Base-by-base conservation (phyloP, 1,284 basidiomycete genomes). In the Mycena citricolor region DNA sequence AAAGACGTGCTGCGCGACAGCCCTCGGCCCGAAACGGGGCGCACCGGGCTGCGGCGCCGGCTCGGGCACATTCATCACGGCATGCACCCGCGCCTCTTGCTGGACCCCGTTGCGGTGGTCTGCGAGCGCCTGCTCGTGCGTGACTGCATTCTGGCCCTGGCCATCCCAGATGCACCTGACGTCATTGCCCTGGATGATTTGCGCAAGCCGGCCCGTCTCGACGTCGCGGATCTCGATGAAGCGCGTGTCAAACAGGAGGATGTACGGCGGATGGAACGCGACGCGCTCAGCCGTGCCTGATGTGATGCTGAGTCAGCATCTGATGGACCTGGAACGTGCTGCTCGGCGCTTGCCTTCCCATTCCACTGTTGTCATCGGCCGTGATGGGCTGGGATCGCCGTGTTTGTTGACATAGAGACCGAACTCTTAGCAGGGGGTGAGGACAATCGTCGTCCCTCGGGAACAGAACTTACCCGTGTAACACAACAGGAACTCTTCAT, bases 171-270 rank as follows among this genome's bases (percentile, higher is more conserved):
- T 80, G 59, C 89, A 92, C 13, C 86, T 81, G 21, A 97, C 73
- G 57, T 97, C 92, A 51, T 80, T 79, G 7, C 93, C 93, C 0
- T 83, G 80, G 52, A 97, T 90, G 62, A 97, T 92, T 64, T 98
- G 94, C 0, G 87, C 79, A 5, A 98, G 77, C 6, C 89, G 82
- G 54, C 55, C 31, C 51, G 57, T 42, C 55, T 63, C 71, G 55
- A 87, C 77, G 60, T 97, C 87, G 23, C 94, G 82, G 31, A 98
- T 81, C 67, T 98, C 94, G 60, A 98, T 87, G 68, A 97, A 97
- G 22, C 90, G 83, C 13, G 81, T 74, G 61, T 95, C 92, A 66
- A 97, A 93, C 25, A 95, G 83, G 14, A 97, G 76, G 39, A 98
- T 76, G 57, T 94, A 94, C 0, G 92, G 91, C 37, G 86, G 81